Base-by-base conservation (phyloP, 495 filamentous ascomycete genomes). In the Aspergillus sparsus region DNA sequence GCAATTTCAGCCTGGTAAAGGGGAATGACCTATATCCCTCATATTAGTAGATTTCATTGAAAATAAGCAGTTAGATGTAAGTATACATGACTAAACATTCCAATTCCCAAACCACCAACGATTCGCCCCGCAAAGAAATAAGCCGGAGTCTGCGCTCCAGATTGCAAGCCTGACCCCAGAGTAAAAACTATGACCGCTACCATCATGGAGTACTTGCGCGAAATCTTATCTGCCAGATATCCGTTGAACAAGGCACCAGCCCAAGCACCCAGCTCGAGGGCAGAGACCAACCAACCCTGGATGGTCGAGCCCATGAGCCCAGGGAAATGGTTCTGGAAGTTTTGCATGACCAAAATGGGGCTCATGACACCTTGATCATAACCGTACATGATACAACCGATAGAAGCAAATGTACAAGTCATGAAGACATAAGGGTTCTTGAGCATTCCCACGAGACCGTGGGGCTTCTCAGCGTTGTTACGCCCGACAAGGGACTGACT, bases 321-420 rank as follows among this genome's bases (percentile, higher is more conserved):
- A 18, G 74, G 74, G 62, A 75, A 77, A 62, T 89, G 66, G 51
- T 69, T 67, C 52, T 66, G 15, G 62, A 74, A 72, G 41, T 64
- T 67, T 64, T 68, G 59, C 51, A 65, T 70, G 11, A 66, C 77
- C 32, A 73, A 68, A 35, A 68, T 61, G 13, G 87, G 87, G 36
- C 83, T 84, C 77, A 93, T 91, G 67, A 94, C 89, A 66, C 90
- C 90, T 71, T 92, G 89, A 69, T 90, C 89, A 74, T 90, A 89
- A 12, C 88, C 77, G 57, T 27, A 27, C 49, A 52, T 51, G 49
- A 59, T 52, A 49, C 36, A 60, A 27, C 42, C 57, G 27, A 46
- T 12, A 18, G 37, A 45, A 37, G n/a, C 39, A n/a, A 55, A 54
- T 16, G 58, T 44, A 34, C 45, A 54, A 34, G 58, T 49, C 35